phyloP scores from a whole-genome alignment of 345 rosid species.

The Eutrema yunnanense region DNA sequence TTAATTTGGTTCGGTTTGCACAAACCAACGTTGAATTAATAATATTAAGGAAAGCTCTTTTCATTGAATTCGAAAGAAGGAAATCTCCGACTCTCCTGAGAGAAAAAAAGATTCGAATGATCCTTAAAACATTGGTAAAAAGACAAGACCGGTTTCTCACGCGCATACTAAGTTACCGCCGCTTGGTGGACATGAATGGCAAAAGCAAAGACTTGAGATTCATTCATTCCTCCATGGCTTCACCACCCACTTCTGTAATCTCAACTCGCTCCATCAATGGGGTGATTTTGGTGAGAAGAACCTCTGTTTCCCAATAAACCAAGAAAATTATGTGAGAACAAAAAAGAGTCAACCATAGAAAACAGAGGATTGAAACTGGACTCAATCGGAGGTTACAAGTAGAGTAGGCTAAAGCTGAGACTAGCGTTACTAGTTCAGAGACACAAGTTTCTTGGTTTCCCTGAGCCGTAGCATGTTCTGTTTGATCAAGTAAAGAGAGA shows the following conservation, averaged over 20 bases:
- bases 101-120: slow-evolving; percentile 1
- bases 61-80: background rate
- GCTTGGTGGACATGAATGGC: background rate
- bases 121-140: slow-evolving; percentile 9
- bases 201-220: background rate
- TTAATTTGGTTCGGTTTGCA: background rate
- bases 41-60: background rate
- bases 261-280: slow-evolving; percentile 51
- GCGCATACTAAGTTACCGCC: background rate
- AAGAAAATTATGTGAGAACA: background rate
- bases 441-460: background rate
- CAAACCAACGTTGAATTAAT: background rate
- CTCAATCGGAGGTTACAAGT: background rate
- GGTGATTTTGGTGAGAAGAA: slow-evolving; percentile 60
- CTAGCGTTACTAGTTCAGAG: background rate
- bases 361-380: background rate
- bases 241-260: slow-evolving; percentile 43
- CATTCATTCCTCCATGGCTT: slow-evolving; percentile 71
- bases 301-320: slow-evolving; percentile 35
- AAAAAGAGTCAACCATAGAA: background rate
- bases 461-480: background rate
- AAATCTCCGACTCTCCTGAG: background rate
- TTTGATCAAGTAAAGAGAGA: background rate
- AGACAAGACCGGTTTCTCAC: background rate
- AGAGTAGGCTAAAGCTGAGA: background rate